phyloP scores from a whole-genome alignment of 2,329 filamentous ascomycete species.

The Blastomyces emzantsi region DNA sequence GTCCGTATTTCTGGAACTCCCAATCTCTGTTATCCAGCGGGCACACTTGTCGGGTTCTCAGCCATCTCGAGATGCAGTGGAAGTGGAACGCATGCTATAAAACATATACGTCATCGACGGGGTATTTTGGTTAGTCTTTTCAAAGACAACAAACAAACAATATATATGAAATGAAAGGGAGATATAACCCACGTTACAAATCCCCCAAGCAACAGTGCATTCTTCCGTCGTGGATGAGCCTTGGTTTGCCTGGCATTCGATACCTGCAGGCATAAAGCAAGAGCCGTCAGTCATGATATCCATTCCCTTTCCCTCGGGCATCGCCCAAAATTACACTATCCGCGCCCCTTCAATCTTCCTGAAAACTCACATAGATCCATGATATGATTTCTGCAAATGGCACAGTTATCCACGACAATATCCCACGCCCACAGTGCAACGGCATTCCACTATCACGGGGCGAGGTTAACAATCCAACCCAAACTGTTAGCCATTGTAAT shows the following conservation, averaged over 20 bases:
- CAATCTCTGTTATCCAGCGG: slow-evolving; percentile 96
- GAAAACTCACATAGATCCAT: slow-evolving; percentile 81
- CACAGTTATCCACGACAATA: slow-evolving; percentile 98
- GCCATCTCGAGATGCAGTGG: slow-evolving; percentile 97
- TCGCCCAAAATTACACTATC: not conserved
- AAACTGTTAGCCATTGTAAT: slow-evolving; percentile 2
- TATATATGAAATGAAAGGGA: not conserved
- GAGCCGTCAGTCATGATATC: not conserved
- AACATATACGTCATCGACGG: not conserved
- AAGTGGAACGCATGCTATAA: slow-evolving; percentile 95
- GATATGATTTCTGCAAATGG: slow-evolving; percentile 98
- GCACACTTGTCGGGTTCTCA: slow-evolving; percentile 98
- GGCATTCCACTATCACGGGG: slow-evolving; percentile 75
- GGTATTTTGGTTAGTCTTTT: slow-evolving; percentile 1
- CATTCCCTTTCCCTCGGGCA: not conserved
- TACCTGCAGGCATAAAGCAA: slow-evolving; percentile 47
- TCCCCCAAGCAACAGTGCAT: slow-evolving; percentile 97
- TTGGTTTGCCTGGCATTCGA: slow-evolving; percentile 98
- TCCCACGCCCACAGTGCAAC: slow-evolving; percentile 99
- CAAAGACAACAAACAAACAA: not conserved
- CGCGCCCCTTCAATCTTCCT: not conserved
- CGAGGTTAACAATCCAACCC: slow-evolving; percentile 11
- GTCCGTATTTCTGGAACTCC: slow-evolving; percentile 99
- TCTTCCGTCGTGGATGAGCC: slow-evolving; percentile 95
- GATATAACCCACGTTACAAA: slow-evolving; percentile 73